Conservation (phyloP, 2,329 filamentous ascomycete species). For the Colletotrichum sp. region DNA sequence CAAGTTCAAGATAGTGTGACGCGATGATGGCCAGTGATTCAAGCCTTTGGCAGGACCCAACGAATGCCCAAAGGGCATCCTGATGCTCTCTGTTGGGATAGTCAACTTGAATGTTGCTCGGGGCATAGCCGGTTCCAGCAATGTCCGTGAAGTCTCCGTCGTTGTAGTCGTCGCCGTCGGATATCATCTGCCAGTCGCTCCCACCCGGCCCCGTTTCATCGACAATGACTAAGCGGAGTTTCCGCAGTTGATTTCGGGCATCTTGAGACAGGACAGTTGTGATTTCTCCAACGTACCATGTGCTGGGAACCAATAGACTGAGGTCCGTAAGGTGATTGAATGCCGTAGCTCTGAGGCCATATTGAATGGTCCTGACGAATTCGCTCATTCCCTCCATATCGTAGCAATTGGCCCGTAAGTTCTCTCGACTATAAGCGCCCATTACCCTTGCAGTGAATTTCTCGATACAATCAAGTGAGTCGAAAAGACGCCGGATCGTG, state of each 20-base stretch:
- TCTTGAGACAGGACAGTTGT: neutral
- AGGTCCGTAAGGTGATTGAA: neutral
- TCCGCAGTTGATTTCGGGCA: neutral
- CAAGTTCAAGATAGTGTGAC: neutral
- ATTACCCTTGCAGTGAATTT: neutral
- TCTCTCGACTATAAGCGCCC: neutral
- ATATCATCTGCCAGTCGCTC: neutral
- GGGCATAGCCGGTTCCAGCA: neutral
- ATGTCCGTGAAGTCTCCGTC: neutral
- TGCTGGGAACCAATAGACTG: neutral
- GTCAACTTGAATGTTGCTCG: neutral
- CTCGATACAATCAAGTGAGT: neutral
- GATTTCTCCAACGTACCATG: neutral
- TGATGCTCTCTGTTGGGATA: slow-evolving; percentile 7
- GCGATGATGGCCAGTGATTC: neutral
- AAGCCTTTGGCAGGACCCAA: neutral
- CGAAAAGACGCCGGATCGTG: neutral
- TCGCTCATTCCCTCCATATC: neutral
- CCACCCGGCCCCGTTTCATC: slow-evolving; percentile 8
- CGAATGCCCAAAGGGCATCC: neutral
- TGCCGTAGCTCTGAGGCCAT: neutral
- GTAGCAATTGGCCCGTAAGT: neutral
- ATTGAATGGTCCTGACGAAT: neutral
- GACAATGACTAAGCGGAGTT: neutral
- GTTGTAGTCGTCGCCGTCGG: neutral